phyloP scores from a whole-genome alignment of 2,329 filamentous ascomycete genomes.

The Ilyonectria destructans region DNA sequence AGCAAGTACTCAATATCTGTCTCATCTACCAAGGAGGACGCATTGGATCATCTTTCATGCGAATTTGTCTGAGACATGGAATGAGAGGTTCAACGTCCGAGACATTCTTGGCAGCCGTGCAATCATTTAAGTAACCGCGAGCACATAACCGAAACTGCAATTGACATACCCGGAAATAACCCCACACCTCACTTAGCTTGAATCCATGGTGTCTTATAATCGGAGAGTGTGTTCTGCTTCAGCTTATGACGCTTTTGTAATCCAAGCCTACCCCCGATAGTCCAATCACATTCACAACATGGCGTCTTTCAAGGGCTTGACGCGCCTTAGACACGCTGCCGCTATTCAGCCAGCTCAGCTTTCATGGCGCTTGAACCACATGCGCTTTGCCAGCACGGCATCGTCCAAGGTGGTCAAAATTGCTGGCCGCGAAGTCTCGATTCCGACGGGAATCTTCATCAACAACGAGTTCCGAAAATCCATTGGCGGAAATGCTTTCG shows the following conservation, averaged over 20 bases:
- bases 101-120: not conserved
- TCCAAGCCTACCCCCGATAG: not conserved
- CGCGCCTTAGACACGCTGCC: not conserved
- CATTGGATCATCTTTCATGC: not conserved
- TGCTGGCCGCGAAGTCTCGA: constrained; percentile 20
- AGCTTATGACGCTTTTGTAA: not conserved
- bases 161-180: no score
- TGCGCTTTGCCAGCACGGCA: constrained; percentile 22
- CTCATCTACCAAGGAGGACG: not conserved
- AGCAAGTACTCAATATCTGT: not conserved
- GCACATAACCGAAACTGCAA: no score
- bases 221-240: not conserved
- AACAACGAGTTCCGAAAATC: constrained; percentile 27
- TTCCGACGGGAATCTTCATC: constrained; percentile 24
- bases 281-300: not conserved
- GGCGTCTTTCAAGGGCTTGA: not conserved
- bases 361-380: not conserved
- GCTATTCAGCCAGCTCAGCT: not conserved
- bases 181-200: no score
- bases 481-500: constrained; percentile 1
- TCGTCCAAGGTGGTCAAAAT: constrained; percentile 20
- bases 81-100: not conserved
- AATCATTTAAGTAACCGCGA: not conserved
- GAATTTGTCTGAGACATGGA: not conserved
- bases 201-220: not conserved